A percentile compares a stretch with the other conserved stretches of the same genome.
Conservation (phyloP, 345 rosid species). For the Bruguiera gymnorhiza region DNA sequence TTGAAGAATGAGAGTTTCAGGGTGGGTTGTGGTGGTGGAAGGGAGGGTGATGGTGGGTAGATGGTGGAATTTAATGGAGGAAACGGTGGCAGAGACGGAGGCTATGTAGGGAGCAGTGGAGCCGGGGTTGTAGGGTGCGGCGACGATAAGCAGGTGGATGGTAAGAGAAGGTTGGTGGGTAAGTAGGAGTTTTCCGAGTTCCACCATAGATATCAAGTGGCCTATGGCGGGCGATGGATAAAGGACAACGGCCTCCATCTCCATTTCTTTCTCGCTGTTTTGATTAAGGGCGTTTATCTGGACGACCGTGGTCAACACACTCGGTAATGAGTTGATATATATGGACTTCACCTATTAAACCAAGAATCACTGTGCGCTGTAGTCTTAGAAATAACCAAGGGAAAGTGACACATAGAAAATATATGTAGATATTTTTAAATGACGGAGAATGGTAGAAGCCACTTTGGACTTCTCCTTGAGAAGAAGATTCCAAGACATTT, state of each 20-base stretch:
- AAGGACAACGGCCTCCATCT: constrained; percentile 42
- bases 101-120: constrained; percentile 32
- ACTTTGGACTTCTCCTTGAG: too few species aligned
- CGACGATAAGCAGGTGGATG: constrained; percentile 43
- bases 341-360: too few species aligned
- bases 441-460: too few species aligned
- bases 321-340: too few species aligned
- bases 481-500: too few species aligned
- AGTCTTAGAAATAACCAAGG: too few species aligned
- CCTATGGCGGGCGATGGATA: constrained; percentile 68
- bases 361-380: too few species aligned
- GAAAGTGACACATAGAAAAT: too few species aligned
- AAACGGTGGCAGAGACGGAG: constrained; percentile 13
- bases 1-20: constrained; percentile 15
- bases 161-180: constrained; percentile 45
- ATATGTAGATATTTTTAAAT: too few species aligned
- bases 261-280: too few species aligned
- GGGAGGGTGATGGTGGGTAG: constrained; percentile 24
- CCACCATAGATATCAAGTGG: constrained; percentile 71
- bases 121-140: constrained; percentile 43
- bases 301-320: too few species aligned
- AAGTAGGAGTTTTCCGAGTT: constrained; percentile 55
- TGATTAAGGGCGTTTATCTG: too few species aligned
- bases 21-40: not conserved
- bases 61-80: constrained; percentile 26